Base-by-base conservation (phyloP, 768 basidiomycete species). In the Tulasnella sp. region DNA sequence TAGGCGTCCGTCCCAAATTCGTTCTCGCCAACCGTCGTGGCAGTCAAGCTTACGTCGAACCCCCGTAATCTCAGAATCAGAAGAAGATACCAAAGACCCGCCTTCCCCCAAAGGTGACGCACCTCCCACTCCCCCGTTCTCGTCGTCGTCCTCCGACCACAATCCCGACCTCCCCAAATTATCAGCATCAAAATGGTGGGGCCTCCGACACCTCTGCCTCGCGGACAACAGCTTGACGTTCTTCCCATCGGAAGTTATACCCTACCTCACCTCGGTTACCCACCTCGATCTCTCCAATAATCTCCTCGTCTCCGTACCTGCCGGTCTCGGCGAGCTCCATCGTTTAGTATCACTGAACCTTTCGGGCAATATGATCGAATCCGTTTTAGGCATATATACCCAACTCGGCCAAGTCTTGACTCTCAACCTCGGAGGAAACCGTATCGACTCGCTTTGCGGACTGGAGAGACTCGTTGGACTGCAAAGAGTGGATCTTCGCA, bases 301-400 rank as follows among this genome's bases (percentile, higher is more conserved):
- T 82, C 89, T 97, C 22, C 88, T 98, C 67, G 90, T 96, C 54
- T 92, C 93, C 38, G 87, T 96, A n/a, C 95, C 95, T 0, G 82
- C 91, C 1, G 92, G 91, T 29, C 87, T 97, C 39, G 87, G 89
- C 19, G 81, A 85, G 6, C 88, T 99, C 31, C 89, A 90, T 80
- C 92, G 91, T 78, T 91, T 99, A 72, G 83, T 89, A 74, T 93
- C 92, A n/a, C 90, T 99, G 79, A 96, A 97, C 83, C 88, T 99
- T n/a, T 87, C 93, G 19, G 92, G 96, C 83, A 99, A 99, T 84
- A 94, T 99, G 89, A 95, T 99, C 79, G 95, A 97, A 82, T 96
- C 96, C 22, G 91, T 99, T 22, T 88, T 96, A 4, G 92, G 93
- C 37, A 93, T 97, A 76, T 93, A 95, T 81, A 88, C 88, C 45